phyloP scores from a whole-genome alignment of 345 rosid species.

The Gossypium stocksii region DNA sequence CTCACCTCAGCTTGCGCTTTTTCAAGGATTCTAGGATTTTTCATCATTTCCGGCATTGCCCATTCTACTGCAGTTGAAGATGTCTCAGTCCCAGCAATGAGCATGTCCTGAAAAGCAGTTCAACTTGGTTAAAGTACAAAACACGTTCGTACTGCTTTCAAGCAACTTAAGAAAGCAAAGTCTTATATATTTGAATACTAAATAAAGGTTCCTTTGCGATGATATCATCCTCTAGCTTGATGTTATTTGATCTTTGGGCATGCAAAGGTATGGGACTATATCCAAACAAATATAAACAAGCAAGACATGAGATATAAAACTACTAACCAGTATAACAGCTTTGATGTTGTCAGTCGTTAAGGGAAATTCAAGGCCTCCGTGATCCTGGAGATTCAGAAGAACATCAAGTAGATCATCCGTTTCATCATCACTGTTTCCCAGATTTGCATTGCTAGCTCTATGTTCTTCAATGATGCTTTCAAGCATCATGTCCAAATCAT shows the following conservation, averaged over 20 bases:
- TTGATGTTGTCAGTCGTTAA: background rate
- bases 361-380: constrained; percentile 21
- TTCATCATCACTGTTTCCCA: background rate
- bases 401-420: background rate
- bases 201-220: too few species aligned
- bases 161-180: too few species aligned
- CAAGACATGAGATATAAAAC: background rate
- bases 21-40: constrained; percentile 25
- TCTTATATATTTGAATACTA: too few species aligned
- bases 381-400: background rate
- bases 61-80: background rate
- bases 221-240: background rate
- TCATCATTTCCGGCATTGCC: constrained; percentile 9
- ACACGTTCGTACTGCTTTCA: too few species aligned
- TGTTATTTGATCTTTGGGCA: background rate
- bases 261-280: background rate
- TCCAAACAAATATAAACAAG: background rate
- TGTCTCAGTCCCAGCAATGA: background rate
- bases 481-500: background rate
- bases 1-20: constrained; percentile 36
- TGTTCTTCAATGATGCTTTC: background rate
- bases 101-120: background rate
- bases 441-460: background rate
- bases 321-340: constrained; percentile 30
- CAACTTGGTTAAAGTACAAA: background rate